Percentiles rank a stretch among this genome's conserved stretches.
Conservation (phyloP, 768 basidiomycete species). For the Lentinula boryana region DNA sequence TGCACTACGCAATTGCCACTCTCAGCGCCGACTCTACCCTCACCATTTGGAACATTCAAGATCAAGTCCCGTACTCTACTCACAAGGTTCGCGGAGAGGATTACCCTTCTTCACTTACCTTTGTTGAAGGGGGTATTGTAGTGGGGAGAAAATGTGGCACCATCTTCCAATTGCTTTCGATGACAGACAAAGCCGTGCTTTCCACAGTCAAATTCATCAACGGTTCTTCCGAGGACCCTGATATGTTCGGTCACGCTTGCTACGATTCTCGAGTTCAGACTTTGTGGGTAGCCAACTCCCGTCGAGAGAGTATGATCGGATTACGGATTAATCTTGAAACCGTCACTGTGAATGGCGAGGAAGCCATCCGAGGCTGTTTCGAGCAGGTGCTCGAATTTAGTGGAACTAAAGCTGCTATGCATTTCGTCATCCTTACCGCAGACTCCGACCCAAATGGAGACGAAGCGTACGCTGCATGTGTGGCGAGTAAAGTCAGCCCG, state of each 20-base stretch:
- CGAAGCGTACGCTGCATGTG: slow-evolving; percentile 78
- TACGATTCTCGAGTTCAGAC: slow-evolving; percentile 85
- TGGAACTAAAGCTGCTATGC: slow-evolving; percentile 81
- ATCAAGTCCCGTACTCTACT: slow-evolving; percentile 68
- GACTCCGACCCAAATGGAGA: slow-evolving; percentile 80
- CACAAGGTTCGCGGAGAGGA: slow-evolving; percentile 78
- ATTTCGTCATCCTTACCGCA: slow-evolving; percentile 82
- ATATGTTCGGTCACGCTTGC: slow-evolving; percentile 85
- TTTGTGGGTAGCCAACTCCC: slow-evolving; percentile 82
- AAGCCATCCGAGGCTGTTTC: slow-evolving; percentile 57
- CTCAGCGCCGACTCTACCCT: slow-evolving; percentile 80
- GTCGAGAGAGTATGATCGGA: slow-evolving; percentile 79
- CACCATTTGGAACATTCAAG: slow-evolving; percentile 77
- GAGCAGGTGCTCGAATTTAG: slow-evolving; percentile 82
- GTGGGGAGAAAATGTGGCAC: slow-evolving; percentile 83
- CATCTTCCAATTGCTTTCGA: slow-evolving; percentile 76
- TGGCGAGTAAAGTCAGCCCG: slow-evolving; percentile 72
- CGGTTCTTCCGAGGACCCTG: slow-evolving; percentile 61
- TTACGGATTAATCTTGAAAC: slow-evolving; percentile 66
- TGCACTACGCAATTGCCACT: slow-evolving; percentile 71
- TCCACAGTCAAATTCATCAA: slow-evolving; percentile 79
- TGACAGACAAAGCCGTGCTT: slow-evolving; percentile 63
- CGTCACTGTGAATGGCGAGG: slow-evolving; percentile 52
- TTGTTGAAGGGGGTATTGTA: slow-evolving; percentile 82
- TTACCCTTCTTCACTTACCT: slow-evolving; percentile 74